Evolutionary conservation across 2,329 filamentous ascomycete genomes (phyloP), one percentile per base, ranked within the genome.

Genomic region (Botrytis paeoniae): DNA sequence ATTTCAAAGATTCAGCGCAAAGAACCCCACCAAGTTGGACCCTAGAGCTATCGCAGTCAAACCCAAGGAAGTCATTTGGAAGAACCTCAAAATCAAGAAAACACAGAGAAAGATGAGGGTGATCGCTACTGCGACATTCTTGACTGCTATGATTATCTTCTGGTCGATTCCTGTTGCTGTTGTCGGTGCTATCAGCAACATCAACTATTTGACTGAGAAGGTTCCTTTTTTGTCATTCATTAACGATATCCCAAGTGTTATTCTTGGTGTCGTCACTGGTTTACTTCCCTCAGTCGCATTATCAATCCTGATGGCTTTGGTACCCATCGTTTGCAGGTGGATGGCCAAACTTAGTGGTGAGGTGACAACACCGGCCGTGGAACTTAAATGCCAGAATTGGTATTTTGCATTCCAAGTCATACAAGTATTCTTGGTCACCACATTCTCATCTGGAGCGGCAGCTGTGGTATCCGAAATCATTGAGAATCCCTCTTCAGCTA

Each of bases 341-440:
- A 92, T 93, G 81, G 94, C 94, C 74, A 95, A 90, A 81, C 82
- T 93, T 37, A 88, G 92, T 61, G 95, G 95, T 73, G 92, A 92
- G 75, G 93, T 94, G 0, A 96, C 93, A 1, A 82, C 89, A 9
- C 91, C 93, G 1, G 87, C 91, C 16, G 90, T 97, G 25, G 96
- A 99, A 81, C 85, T 98, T 14, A 94, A 93, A 72, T 93, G 93
- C 0, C 94, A 98, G 80, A 95, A 94, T 79, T 93, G 90, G 79
- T 98, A 97, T 85, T 98, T 97, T 80, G 89, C 88, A 54, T 97
- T 97, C 84, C 93, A 96, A 82, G 89, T 98, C 59, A 87, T 97
- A 48, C 95, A 98, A 81, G 93, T 97, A 54, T 98, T 98, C 84
- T 84, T 98, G 72, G 89, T 98, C 66, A 91, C 93, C 0, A 97